A percentile compares a stretch with the other conserved stretches of the same genome.
Conservation (phyloP, 768 basidiomycete species). For the Kwoniella dejecticola region DNA sequence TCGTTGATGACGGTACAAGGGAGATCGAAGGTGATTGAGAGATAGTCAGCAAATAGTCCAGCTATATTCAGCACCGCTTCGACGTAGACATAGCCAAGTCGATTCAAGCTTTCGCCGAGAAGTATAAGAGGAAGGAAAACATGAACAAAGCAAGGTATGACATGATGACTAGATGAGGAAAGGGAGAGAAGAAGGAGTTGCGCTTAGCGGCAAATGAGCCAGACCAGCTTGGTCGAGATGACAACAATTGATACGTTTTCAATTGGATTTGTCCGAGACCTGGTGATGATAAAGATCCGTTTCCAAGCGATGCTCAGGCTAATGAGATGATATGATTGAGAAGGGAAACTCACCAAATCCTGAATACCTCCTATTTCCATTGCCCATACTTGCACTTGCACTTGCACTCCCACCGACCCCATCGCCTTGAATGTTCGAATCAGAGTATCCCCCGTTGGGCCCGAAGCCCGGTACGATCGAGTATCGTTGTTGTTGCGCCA, state of each 20-base stretch:
- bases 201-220: too few relatives aligned
- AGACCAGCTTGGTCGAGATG: neutral
- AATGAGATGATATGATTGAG: too few relatives aligned
- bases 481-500: slow-evolving; percentile 16
- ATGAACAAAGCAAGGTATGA: too few relatives aligned
- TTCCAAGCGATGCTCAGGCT: too few relatives aligned
- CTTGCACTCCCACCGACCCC: neutral
- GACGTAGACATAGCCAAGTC: neutral
- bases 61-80: neutral
- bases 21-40: neutral
- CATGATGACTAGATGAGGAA: too few relatives aligned
- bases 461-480: slow-evolving; percentile 19
- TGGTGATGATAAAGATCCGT: too few relatives aligned
- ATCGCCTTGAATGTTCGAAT: neutral
- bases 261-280: too few relatives aligned
- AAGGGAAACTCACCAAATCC: slow-evolving; percentile 24
- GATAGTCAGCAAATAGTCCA: neutral
- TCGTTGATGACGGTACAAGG: neutral
- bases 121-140: neutral
- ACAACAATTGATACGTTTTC: neutral
- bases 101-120: neutral
- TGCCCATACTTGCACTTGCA: slow-evolving; percentile 2
- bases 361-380: slow-evolving; percentile 9
- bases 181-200: too few relatives aligned
- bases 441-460: slow-evolving; percentile 2